These are phyloP conservation scores for Hanseniaspora lachancei DNA, from an alignment of 805 yeast genomes.

Conservation along the genomic window DNA sequence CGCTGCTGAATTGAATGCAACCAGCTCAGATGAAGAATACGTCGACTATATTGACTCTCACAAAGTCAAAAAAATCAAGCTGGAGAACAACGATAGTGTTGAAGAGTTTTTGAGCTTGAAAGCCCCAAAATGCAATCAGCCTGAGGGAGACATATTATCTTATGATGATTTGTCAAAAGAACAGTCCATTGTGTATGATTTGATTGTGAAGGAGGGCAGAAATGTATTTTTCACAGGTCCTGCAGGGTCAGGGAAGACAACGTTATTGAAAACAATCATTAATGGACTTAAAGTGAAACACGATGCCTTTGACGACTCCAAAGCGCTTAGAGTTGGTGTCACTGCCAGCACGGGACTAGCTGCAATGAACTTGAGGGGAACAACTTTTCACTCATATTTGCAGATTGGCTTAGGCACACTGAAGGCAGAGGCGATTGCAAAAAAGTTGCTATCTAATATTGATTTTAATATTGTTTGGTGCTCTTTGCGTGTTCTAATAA, in stretches of 20 bases:
- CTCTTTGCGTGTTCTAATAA: conserved; percentile 52
- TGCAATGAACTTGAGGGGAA: conserved; percentile 86
- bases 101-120: background rate
- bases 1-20: conserved; percentile 12
- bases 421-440: conserved; percentile 33
- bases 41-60: background rate
- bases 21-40: background rate
- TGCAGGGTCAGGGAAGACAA: conserved; percentile 83
- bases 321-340: conserved; percentile 50
- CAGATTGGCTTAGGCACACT: conserved; percentile 74
- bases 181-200: conserved; percentile 50
- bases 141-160: background rate
- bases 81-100: background rate
- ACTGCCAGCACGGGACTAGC: conserved; percentile 97
- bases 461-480: conserved; percentile 47
- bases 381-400: conserved; percentile 71
- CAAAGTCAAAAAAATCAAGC: background rate
- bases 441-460: conserved; percentile 37
- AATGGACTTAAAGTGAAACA: conserved; percentile 34
- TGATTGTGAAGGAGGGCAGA: background rate
- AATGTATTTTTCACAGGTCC: conserved; percentile 61
- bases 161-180: conserved; percentile 36
- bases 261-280: conserved; percentile 52
- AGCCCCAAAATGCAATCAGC: background rate
- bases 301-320: conserved; percentile 23